Percentiles rank a stretch among this genome's conserved stretches.
Conservation (phyloP, 2,329 filamentous ascomycete species). For the Colletotrichum somersetense region DNA sequence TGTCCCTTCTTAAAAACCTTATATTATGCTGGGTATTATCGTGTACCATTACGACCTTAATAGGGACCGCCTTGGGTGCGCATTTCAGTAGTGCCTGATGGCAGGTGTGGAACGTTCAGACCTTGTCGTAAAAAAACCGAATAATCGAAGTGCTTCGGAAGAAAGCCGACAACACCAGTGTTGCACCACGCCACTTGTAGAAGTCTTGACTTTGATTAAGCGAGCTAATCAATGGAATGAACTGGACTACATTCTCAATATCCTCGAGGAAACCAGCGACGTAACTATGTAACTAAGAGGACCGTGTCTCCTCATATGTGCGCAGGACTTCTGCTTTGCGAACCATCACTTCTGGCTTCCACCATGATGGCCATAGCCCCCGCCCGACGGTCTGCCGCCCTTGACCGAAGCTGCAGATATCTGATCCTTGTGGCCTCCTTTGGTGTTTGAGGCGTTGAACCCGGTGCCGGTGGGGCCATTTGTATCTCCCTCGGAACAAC, state of each 20-base stretch:
- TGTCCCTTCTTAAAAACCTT: too few species aligned
- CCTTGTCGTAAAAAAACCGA: neutral
- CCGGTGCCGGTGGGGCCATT: constrained; percentile 13
- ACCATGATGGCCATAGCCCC: constrained; percentile 1
- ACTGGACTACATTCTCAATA: neutral
- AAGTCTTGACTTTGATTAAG: neutral
- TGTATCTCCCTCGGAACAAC: neutral
- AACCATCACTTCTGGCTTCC: neutral
- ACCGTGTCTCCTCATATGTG: too few species aligned
- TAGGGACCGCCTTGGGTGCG: too few species aligned
- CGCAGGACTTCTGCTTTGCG: fast-evolving
- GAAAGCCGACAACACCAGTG: neutral
- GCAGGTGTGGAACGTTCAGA: neutral
- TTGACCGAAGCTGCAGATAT: neutral
- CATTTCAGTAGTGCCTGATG: too few species aligned
- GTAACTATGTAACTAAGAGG: neutral
- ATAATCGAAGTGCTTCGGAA: neutral
- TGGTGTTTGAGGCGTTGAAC: neutral
- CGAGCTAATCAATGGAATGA: neutral
- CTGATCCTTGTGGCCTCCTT: constrained; percentile 8
- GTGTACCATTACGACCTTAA: too few species aligned
- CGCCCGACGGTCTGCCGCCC: neutral
- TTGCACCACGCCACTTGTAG: neutral
- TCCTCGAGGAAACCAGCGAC: neutral
- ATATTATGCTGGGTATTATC: too few species aligned